Base-by-base conservation (phyloP, 352 stramenopile species). In the Thraustochytrium striatum region DNA sequence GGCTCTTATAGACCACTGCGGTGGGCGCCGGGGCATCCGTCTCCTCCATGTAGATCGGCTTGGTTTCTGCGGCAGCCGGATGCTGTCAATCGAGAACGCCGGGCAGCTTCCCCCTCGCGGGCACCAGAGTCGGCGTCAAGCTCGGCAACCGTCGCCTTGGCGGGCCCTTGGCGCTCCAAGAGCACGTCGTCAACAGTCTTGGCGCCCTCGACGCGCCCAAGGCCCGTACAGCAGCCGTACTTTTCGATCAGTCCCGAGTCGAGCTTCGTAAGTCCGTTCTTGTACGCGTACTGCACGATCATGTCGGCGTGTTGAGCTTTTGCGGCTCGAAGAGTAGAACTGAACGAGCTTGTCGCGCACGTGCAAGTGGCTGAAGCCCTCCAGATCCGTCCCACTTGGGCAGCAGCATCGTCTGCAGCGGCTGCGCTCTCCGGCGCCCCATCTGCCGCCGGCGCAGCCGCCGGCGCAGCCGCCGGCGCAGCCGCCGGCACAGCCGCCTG, bases 241-340 rank as follows among this genome's bases (percentile, higher is more conserved):
- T 75, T 75, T 41, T 70, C 21, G 8, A 75, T 11, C 7, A 75
- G 36, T 13, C 65, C 65, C 8, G 41, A 3, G 50, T 75, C 65
- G 3, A 75, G 21, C 30, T 38, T 30, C 32, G 19, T 19, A 7
- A 75, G 52, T 21, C 65, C 65, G 19, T 32, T 43, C 19, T 75
- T 30, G 28, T 32, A 13, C 16, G 25, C 65, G 65, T 62, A 75
- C 44, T 75, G 19, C 65, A 75, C 68, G 39, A 75, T 75, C 8
- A 9, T 68, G 52, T 75, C 25, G 41, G 61, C 68, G 44, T 75
- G 8, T 9, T 30, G 2, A 75, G 35, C 47, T 75, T 75, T 16
- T 9, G 38, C 11, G 65, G 41, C 21, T 75, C 65, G 32, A 61
- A 75, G n/a, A 75, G 25, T 75, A 75, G 36, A 75, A 75, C 39